Evolutionary conservation across 495 filamentous ascomycete species (phyloP), one percentile per base, ranked within the genome.

Genomic region (Trichodelitschia bisporula): DNA sequence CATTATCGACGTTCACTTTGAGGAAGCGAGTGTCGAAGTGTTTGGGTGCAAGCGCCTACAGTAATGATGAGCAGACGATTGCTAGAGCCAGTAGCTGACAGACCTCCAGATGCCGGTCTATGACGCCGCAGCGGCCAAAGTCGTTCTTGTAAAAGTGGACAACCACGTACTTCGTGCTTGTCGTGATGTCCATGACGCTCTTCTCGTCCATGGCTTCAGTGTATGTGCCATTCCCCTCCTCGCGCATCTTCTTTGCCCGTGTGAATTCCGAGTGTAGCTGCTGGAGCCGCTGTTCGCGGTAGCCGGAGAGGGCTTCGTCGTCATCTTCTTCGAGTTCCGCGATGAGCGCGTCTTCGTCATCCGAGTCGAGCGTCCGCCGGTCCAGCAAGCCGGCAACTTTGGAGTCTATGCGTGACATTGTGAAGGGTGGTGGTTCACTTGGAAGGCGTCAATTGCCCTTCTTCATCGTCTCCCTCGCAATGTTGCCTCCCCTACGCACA

Each of bases 131-230:
- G 5, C 76, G 63, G 4, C 57, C 54, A 48, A 83, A 83, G 43
- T 80, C 75, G 4, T 66, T 53, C 43, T 78, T 73, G 36, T 61
- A 66, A 51, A 83, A 83, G 47, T 83, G 76, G 16, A 80, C 64
- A 0, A 80, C 58, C 37, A 65, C 69, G 19, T 61, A 52, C 34
- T 69, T 61, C 0, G 59, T 62, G 19, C 53, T 52, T 8, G 75
- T 79, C 3, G 72, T 78, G 31, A 72, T 61, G 35, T 75, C 66
- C 43, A 83, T 63, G 8, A 78, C 44, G 9, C 73, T 71, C 51
- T 83, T 76, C 32, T 60, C 59, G 31, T 53, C 55, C 21, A 24
- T n/a, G 6, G 21, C n/a, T n/a, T 6, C 21, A 26, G 76, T 55
- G 10, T 71, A 65, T 0, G 51, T 55, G 47, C 77, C 77, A 15